Percentiles rank a stretch among this genome's conserved stretches.
Evolutionary conservation across 345 rosid genomes (phyloP).

Genomic region (Pistacia atlantica): DNA sequence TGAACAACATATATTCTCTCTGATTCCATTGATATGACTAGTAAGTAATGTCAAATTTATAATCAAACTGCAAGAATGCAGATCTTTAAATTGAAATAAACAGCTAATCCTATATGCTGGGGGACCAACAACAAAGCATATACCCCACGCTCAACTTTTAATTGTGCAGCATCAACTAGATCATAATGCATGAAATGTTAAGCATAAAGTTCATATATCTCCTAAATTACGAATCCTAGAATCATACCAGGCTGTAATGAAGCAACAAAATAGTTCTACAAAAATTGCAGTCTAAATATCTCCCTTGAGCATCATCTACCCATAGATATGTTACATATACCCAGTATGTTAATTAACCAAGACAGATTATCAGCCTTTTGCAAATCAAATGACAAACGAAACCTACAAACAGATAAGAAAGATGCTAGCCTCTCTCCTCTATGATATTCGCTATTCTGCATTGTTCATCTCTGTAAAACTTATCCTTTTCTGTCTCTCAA

Average conservation of each 20-base stretch:
- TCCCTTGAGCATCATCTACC: background rate
- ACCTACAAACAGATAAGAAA: slow-evolving; percentile 13
- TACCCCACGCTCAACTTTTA: slow-evolving; percentile 6
- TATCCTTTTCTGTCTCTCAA: slow-evolving; percentile 56
- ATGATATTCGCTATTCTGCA: slow-evolving; percentile 46
- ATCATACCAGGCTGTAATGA: slow-evolving; percentile 2
- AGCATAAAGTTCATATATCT: slow-evolving; percentile 12
- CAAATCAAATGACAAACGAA: slow-evolving; percentile 13
- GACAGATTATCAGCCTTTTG: slow-evolving; percentile 1
- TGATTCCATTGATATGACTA: background rate
- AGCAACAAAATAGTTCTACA: background rate
- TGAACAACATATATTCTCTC: background rate
- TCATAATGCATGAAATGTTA: background rate
- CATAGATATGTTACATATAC: background rate
- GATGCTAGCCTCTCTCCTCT: slow-evolving; percentile 61
- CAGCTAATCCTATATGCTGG: background rate
- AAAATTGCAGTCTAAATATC: background rate
- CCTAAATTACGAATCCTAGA: background rate
- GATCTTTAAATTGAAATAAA: slow-evolving; percentile 5
- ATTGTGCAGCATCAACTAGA: background rate
- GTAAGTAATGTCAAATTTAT: background rate
- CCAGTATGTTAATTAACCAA: slow-evolving; percentile 3
- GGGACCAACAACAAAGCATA: background rate
- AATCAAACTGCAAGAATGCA: background rate
- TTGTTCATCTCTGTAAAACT: slow-evolving; percentile 48